Evolutionary conservation across 2,329 filamentous ascomycete genomes (phyloP).

Genomic region (Aspergillus sp.): DNA sequence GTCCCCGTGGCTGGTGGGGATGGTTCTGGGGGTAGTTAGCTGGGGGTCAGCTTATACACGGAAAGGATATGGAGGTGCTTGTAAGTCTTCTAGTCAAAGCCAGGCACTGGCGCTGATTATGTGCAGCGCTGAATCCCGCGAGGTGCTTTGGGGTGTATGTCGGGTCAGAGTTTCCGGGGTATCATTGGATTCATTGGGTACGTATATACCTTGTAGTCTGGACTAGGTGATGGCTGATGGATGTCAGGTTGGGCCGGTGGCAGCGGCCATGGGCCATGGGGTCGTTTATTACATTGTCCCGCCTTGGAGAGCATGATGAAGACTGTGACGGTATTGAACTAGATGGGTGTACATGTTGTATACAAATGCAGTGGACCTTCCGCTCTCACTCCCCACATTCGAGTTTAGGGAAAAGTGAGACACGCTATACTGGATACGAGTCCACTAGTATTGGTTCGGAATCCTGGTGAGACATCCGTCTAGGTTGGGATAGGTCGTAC

Average conservation of each 20-base stretch:
- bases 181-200: slow-evolving; percentile 41
- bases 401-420: too few relatives aligned
- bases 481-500: too few relatives aligned
- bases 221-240: neutral
- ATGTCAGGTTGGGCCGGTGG: slow-evolving; percentile 9
- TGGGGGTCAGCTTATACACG: slow-evolving; percentile 40
- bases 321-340: too few relatives aligned
- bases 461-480: too few relatives aligned
- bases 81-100: slow-evolving; percentile 16
- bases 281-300: slow-evolving; percentile 11
- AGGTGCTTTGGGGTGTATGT: neutral
- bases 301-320: slow-evolving; percentile 8
- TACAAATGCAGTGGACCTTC: too few relatives aligned
- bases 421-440: too few relatives aligned
- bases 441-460: too few relatives aligned
- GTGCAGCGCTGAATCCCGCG: neutral
- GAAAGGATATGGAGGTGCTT: slow-evolving; percentile 43
- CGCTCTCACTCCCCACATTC: too few relatives aligned
- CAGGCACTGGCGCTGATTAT: neutral
- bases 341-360: too few relatives aligned
- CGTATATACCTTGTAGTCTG: neutral
- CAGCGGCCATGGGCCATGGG: slow-evolving; percentile 9
- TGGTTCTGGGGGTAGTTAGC: slow-evolving; percentile 37
- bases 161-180: slow-evolving; percentile 33
- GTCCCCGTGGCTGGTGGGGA: slow-evolving; percentile 50